These are phyloP conservation scores for Fraxinus ornus DNA, from an alignment of 305 asterid species.

Conservation along the genomic window DNA sequence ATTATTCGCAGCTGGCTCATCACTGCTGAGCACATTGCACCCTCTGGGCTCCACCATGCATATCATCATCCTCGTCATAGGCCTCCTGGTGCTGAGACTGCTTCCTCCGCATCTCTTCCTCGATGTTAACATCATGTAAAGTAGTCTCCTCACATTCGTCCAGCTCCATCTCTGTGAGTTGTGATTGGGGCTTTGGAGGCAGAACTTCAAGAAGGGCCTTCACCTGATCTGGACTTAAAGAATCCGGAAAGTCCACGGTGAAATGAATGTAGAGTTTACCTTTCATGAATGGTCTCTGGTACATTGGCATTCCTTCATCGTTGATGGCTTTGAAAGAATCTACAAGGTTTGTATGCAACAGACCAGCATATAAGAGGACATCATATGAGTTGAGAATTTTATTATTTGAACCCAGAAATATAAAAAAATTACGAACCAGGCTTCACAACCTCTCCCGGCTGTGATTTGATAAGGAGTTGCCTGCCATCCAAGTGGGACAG, in stretches of 20 bases:
- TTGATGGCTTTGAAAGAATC: conserved; percentile 57
- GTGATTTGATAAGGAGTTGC: conserved; percentile 71
- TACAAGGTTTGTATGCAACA: conserved; percentile 10
- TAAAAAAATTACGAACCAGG: conserved; percentile 47
- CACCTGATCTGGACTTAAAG: conserved; percentile 38
- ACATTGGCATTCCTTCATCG: conserved; percentile 64
- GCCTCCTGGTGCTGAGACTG: conserved; percentile 52
- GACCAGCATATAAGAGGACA: not conserved
- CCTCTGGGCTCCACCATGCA: conserved; percentile 57
- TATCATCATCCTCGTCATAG: conserved; percentile 47
- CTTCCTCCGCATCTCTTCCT: conserved; percentile 56
- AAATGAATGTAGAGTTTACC: conserved; percentile 58
- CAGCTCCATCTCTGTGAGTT: conserved; percentile 51
- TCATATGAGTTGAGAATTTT: not conserved
- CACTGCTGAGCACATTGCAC: conserved; percentile 61
- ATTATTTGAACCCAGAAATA: not conserved
- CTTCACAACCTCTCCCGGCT: conserved; percentile 78
- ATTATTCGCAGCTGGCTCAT: not conserved
- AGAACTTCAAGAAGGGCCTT: conserved; percentile 39
- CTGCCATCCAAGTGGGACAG: conserved; percentile 70
- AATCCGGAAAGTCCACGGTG: conserved; percentile 56
- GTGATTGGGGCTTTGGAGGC: conserved; percentile 40
- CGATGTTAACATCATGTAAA: conserved; percentile 51
- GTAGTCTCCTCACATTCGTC: conserved; percentile 64
- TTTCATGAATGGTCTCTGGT: conserved; percentile 56